Base-by-base conservation (phyloP, 2,329 filamentous ascomycete species). In the Botrytis cinerea region DNA sequence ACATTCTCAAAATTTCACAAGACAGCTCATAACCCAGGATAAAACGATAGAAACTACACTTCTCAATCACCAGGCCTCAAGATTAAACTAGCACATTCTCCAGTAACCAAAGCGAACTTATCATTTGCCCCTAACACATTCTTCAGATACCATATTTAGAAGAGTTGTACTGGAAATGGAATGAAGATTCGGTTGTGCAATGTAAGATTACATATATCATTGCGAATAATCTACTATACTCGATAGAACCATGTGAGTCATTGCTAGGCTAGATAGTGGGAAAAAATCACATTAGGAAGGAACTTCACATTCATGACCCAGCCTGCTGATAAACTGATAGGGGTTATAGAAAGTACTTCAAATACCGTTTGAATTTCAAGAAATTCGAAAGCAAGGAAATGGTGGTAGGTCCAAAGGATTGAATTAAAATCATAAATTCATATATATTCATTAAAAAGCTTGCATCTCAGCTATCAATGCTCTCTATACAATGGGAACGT, bases 401-500 rank as follows among this genome's bases (percentile, higher is more conserved):
- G 12, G 6, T 54, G 12, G 22, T 7, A 66, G 43, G n/a, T 3
- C 38, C 32, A 20, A 51, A 9, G 14, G 8, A 67, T 4, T 4
- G 8, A n/a, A 38, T 38, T 38, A n/a, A 38, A 51, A 18, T n/a
- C 22, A 35, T 25, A n/a, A 38, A 51, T 16, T 51, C 32, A 38
- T n/a, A 35, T n/a, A 20, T 20, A 38, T 12, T 28, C 35, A 40
- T 54, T n/a, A 25, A 20, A 8, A 1, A 28, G 14, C n/a, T 54
- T 20, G 9, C 32, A 5, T 67, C 46, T 54, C 18, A 35, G 7
- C 46, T 54, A 54, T 22, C 1, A 5, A 54, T 40, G 20, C 1
- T n/a, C 14, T 40, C 25, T 54, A 68, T 20, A 40, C 22, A 1
- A 73, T 51, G 10, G 86, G 85, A 4, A 87, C 77, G 60, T 86